A percentile compares a stretch with the other conserved stretches of the same genome.
phyloP scores from a whole-genome alignment of 2,329 filamentous ascomycete genomes.

The Xylaria sp. region DNA sequence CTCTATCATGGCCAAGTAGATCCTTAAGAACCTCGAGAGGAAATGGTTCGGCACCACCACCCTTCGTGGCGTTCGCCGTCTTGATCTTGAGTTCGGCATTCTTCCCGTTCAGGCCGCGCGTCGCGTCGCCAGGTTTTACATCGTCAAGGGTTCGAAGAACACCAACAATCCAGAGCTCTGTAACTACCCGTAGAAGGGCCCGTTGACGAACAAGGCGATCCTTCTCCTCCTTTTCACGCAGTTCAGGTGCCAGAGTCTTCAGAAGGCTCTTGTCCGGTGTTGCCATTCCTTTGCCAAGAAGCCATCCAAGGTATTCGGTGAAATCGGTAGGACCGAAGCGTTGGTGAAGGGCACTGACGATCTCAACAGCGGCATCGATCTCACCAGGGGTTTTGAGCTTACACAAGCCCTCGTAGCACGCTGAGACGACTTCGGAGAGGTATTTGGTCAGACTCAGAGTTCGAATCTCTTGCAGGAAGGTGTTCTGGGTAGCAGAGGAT shows the following conservation, averaged over 20 bases:
- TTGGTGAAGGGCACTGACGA: conserved; percentile 94
- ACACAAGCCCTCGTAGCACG: conserved; percentile 93
- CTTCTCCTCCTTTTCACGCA: conserved; percentile 94
- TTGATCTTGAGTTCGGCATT: conserved; percentile 68
- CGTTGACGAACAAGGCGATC: conserved; percentile 89
- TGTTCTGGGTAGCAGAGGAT: conserved; percentile 78
- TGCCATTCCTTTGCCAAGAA: conserved; percentile 88
- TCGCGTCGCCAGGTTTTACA: conserved; percentile 71
- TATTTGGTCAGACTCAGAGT: conserved; percentile 95
- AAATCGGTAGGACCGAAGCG: conserved; percentile 92
- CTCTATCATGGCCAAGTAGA: conserved; percentile 89
- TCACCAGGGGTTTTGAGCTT: conserved; percentile 92
- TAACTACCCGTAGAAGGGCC: conserved; percentile 86
- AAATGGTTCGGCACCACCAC: conserved; percentile 84
- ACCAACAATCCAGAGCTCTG: conserved; percentile 94
- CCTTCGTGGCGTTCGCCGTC: conserved; percentile 64
- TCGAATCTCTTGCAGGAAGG: conserved; percentile 89
- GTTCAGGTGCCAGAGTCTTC: conserved; percentile 81
- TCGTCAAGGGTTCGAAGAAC: conserved; percentile 83
- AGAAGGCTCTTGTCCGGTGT: conserved; percentile 87
- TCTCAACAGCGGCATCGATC: conserved; percentile 89
- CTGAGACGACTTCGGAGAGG: conserved; percentile 94
- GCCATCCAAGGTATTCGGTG: conserved; percentile 90
- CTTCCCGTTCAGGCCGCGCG: conserved; percentile 71
- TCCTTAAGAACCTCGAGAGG: conserved; percentile 98